phyloP scores from a whole-genome alignment of 2,329 filamentous ascomycete genomes.

The Aspergillus niger region DNA sequence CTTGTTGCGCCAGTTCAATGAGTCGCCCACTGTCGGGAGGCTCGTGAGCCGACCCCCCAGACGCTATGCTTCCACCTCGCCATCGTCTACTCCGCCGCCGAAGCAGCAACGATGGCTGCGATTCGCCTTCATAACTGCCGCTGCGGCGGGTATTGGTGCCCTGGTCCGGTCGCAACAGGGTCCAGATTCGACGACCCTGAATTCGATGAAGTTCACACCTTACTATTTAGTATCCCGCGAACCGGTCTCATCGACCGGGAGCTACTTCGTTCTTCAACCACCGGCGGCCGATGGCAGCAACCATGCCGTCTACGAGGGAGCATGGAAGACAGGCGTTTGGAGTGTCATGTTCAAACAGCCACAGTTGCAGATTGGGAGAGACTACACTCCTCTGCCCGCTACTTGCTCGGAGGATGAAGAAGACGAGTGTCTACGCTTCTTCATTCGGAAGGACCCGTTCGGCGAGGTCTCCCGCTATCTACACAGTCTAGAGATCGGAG shows the following conservation, averaged over 20 bases:
- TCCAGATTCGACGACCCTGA: conserved; percentile 30
- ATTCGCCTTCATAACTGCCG: conserved; percentile 35
- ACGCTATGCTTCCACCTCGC: conserved; percentile 27
- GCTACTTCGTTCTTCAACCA: conserved; percentile 48
- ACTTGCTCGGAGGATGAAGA: conserved; percentile 31
- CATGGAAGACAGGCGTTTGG: conserved; percentile 71
- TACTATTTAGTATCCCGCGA: conserved; percentile 47
- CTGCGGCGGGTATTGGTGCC: conserved; percentile 40
- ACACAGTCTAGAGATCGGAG: conserved; percentile 62
- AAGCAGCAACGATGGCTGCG: conserved; percentile 37
- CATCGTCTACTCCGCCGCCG: conserved; percentile 18
- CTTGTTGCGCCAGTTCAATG: conserved; percentile 20
- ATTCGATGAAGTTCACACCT: conserved; percentile 42
- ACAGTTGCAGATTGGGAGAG: conserved; percentile 83
- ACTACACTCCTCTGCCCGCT: conserved; percentile 79
- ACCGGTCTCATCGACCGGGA: conserved; percentile 49
- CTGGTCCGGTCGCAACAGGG: conserved; percentile 36
- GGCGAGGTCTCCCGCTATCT: conserved; percentile 89
- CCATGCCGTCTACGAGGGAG: conserved; percentile 44
- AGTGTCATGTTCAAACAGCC: conserved; percentile 94
- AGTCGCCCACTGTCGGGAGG: conserved; percentile 16
- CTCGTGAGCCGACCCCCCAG: conserved; percentile 17
- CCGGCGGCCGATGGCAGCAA: conserved; percentile 34
- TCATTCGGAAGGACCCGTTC: conserved; percentile 74
- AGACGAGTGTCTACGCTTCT: conserved; percentile 62